Evolutionary conservation across 192 early-diverging fungal genomes (phyloP), one percentile per base, ranked within the genome.

Genomic region (Pilobolus umbonatus): DNA sequence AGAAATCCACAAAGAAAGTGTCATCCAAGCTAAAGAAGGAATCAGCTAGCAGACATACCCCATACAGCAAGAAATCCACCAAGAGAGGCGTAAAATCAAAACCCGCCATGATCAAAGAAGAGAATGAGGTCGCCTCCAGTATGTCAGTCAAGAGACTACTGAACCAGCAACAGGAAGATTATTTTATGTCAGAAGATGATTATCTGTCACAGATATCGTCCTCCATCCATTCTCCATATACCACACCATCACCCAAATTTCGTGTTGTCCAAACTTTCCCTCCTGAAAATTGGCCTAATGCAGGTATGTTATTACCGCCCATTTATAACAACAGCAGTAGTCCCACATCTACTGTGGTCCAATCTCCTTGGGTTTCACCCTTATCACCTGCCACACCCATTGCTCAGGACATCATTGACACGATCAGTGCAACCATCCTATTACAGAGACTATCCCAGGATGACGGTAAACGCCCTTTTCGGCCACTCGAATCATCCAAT

Each of bases 381-480:
- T 5, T 49, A 25, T 49, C 11, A 25, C 11, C 11, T 9, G 25
- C 45, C 9, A 52, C 26, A 34, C 52, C 29, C n/a, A 34, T 54
- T n/a, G 52, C 52, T 25, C 51, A 64, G 44, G 65, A 67, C 34
- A 54, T 67, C 11, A 60, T 67, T 34, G 65, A 58, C 30, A 51
- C 57, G 12, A 67, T 67, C 31, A 67, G 59, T 60, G 65, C 65
- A 19, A 67, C 65, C 65, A 67, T 67, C 21, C 34, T 60, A 38
- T 62, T 77, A 4, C 75, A 77, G 35, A 55, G 69, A 5, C 63
- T 77, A 64, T 77, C 75, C 2, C 75, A 77, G 40, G 75, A 77
- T 38, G 75, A 77, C 46, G 75, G 75, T 8, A 43, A 51, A 26
- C 52, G 75, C 14, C 75, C 75, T 30, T 60, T 67, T 28, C 48